These are phyloP conservation scores for Mariannaea elegans DNA, from an alignment of 2,329 filamentous ascomycete species.

Conservation along the genomic window DNA sequence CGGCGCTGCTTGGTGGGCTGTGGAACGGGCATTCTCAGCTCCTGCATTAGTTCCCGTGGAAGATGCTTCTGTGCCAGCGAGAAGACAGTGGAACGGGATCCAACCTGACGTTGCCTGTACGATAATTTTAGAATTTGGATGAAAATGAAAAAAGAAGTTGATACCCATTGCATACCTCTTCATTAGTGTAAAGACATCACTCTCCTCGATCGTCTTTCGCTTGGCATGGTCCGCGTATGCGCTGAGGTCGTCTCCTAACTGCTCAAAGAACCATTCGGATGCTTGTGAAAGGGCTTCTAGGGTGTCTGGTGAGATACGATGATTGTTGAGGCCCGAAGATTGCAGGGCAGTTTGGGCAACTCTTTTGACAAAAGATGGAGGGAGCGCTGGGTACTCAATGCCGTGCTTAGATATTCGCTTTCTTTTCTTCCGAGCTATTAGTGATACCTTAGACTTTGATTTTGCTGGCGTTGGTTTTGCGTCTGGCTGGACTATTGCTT, in stretches of 20 bases:
- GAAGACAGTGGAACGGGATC: constrained; percentile 77
- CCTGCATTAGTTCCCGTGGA: constrained; percentile 83
- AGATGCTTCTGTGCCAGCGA: constrained; percentile 85
- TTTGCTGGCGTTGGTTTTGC: not conserved
- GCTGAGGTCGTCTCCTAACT: constrained; percentile 80
- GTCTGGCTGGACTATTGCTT: not conserved
- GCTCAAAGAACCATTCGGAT: constrained; percentile 92
- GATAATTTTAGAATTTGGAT: constrained; percentile 41
- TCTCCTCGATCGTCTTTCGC: constrained; percentile 86
- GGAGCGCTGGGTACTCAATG: constrained; percentile 78
- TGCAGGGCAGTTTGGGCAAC: constrained; percentile 76
- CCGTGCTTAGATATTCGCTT: constrained; percentile 73
- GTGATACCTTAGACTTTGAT: constrained; percentile 11
- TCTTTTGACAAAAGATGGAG: constrained; percentile 76
- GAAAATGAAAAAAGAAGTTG: constrained; percentile 29
- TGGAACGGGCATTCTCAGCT: constrained; percentile 76
- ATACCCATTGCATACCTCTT: constrained; percentile 69
- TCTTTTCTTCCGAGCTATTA: constrained; percentile 44
- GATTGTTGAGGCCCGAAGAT: constrained; percentile 70
- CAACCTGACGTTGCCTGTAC: constrained; percentile 79
- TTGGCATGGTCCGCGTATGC: constrained; percentile 84
- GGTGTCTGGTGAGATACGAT: constrained; percentile 77
- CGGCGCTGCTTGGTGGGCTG: constrained; percentile 59
- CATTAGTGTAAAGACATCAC: constrained; percentile 84
- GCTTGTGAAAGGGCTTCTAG: constrained; percentile 80